Evolutionary conservation across 805 yeast genomes (phyloP), one percentile per base, ranked within the genome.

Genomic region (Candida quercuum): DNA sequence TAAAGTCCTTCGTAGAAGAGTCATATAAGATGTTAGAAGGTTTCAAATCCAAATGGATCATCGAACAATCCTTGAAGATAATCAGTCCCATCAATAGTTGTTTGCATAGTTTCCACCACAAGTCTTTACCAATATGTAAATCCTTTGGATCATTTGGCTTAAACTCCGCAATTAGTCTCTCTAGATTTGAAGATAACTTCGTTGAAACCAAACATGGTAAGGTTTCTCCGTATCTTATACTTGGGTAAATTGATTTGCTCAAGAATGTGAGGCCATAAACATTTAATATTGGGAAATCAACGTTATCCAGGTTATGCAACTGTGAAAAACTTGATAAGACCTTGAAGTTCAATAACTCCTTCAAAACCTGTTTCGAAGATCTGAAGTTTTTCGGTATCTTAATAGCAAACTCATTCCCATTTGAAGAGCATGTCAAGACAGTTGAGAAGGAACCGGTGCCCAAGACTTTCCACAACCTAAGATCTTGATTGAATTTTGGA

Each of bases 11-110:
- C 11, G 39, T 34, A 5, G 23, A 36, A 1, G 33, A n/a, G 29
- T 49, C 49, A 13, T 63, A 54, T 40, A 72, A 49, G 8, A 72
- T 49, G 46, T 72, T 72, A 32, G 66, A 66, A 14, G 74, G 61
- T 49, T 73, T 72, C 42, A 70, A 47, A 46, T 73, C 78, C 45
- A 74, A 63, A 42, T 73, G 77, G 13, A 72, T 66, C 20, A 63
- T 44, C 5, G 55, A 46, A 18, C 61, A 38, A 3, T 49, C 46
- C 29, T 43, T 43, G 18, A 67, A 36, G 1, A 59, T 45, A 2
- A 32, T 20, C 3, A 66, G 42, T 5, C 56, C 53, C 32, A 47
- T 40, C 1, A 61, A 14, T 15, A 66, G 43, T 7, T 54, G 45
- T 10, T 41, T 41, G 3, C 57, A 55, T 5, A 67, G 41, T 20